Evolutionary conservation across 257 asterid species (phyloP).

Genomic region (Buddleja alternifolia): DNA sequence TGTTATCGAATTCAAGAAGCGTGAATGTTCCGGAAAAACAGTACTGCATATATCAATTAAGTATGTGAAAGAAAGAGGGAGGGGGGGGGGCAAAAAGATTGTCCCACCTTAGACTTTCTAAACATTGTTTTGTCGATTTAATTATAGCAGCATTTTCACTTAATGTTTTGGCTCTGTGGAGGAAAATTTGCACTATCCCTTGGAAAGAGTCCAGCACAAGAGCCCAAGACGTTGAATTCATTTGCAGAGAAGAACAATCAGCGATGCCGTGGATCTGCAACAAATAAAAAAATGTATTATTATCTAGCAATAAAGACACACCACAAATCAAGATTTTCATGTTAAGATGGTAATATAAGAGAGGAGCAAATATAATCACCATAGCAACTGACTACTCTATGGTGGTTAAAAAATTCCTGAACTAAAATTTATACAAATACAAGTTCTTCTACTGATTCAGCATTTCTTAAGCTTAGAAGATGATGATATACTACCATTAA

Average conservation of each 20-base stretch:
- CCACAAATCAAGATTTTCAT: constrained; percentile 15
- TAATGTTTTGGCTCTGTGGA: constrained; percentile 40
- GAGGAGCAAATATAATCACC: constrained; percentile 11
- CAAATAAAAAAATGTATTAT: constrained; percentile 24
- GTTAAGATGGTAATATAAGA: constrained; percentile 1
- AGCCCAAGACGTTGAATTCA: constrained; percentile 63
- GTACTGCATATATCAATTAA: constrained; percentile 11
- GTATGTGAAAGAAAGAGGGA: constrained; percentile 29
- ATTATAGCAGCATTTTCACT: constrained; percentile 41
- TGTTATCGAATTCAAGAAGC: background rate
- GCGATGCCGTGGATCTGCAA: constrained; percentile 64
- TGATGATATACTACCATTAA: background rate
- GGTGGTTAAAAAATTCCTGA: background rate
- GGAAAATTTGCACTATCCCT: constrained; percentile 49
- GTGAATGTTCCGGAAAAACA: background rate
- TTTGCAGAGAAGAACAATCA: constrained; percentile 46
- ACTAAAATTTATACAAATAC: constrained; percentile 1
- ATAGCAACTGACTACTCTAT: background rate
- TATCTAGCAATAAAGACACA: constrained; percentile 10
- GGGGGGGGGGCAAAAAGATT: constrained; percentile 15
- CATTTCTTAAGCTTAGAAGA: constrained; percentile 4
- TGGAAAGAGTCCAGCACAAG: constrained; percentile 53
- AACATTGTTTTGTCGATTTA: constrained; percentile 64
- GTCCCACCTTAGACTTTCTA: constrained; percentile 68
- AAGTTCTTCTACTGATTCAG: constrained; percentile 5